Base-by-base conservation (phyloP, 768 basidiomycete species). In the Tylopilus felleus region DNA sequence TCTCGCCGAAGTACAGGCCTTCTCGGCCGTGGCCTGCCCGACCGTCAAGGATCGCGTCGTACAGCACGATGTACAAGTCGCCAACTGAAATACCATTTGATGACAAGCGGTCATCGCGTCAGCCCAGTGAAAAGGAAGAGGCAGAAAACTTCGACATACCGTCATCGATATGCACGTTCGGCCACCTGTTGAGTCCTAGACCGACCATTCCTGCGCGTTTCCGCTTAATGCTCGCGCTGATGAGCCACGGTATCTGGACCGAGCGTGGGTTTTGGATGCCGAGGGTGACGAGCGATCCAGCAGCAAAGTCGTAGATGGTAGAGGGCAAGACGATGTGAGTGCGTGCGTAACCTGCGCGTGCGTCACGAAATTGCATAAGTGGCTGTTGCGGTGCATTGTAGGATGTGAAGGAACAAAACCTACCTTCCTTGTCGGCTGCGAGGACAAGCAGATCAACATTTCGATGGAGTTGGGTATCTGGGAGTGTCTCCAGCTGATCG, bases 171-270 rank as follows among this genome's bases (percentile, higher is more conserved):
- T 84, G 75, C 14, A 85, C 77, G 53, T 81, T 82, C 1, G 78
- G 75, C 85, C 84, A 86, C 6, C 80, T 52, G 52, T 85, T 81
- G 59, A 75, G 72, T 3, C 85, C 84, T 28, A 74, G 55, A 0
- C 84, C 84, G 14, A 86, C 72, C 63, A 82, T 72, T 9, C 81
- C 83, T 0, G 73, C 82, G 17, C 75, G 73, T 5, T 75, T 77
- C 27, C 84, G 73, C 56, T 60, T 67, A 42, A 84, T 58, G n/a
- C 77, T 61, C 0, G 74, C 75, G 3, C 65, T 64, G 56, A 84
- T 75, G 13, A 84, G 62, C 1, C 9, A 16, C 8, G 85, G 84
- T 35, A 86, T 77, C 56, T 82, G 81, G 7, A 73, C 64, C 0
- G 85, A 86, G 48, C 78, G 68, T 0, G 71, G 62, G 56, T 86